Evolutionary conservation across 768 basidiomycete species (phyloP).

Genomic region (Lyophyllum semitale): DNA sequence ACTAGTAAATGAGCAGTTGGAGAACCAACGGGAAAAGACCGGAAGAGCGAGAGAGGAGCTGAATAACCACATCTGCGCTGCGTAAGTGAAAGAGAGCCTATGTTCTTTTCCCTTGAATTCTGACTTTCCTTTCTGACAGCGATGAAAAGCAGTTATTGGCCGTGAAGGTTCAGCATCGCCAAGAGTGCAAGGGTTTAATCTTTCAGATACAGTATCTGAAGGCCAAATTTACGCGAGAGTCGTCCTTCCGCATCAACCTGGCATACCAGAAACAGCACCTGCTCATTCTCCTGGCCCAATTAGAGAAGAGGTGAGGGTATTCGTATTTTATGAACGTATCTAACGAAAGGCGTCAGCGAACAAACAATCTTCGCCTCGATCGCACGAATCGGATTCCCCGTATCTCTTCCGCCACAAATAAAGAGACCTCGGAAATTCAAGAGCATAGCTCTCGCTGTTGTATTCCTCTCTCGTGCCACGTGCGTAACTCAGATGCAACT

Average conservation of each 20-base stretch:
- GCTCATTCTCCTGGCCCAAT: conserved; percentile 65
- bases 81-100: conserved; percentile 41
- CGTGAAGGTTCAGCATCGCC: conserved; percentile 70
- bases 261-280: conserved; percentile 90
- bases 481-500: conserved; percentile 33
- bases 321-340: background rate
- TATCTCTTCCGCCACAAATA: conserved; percentile 34
- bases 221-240: conserved; percentile 87
- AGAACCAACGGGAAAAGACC: conserved; percentile 52
- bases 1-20: conserved; percentile 66
- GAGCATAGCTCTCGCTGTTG: conserved; percentile 52
- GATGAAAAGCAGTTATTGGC: conserved; percentile 55
- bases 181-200: conserved; percentile 88
- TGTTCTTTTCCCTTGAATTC: background rate
- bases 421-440: conserved; percentile 55
- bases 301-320: conserved; percentile 66
- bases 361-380: conserved; percentile 74
- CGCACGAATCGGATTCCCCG: conserved; percentile 72
- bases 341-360: conserved; percentile 45
- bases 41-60: conserved; percentile 47
- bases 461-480: conserved; percentile 70
- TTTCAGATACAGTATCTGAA: conserved; percentile 92
- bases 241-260: conserved; percentile 72
- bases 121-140: conserved; percentile 29
- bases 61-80: conserved; percentile 58